These are phyloP conservation scores for Astragalus glycyphyllos DNA, from an alignment of 306 rosid genomes.

Conservation along the genomic window DNA sequence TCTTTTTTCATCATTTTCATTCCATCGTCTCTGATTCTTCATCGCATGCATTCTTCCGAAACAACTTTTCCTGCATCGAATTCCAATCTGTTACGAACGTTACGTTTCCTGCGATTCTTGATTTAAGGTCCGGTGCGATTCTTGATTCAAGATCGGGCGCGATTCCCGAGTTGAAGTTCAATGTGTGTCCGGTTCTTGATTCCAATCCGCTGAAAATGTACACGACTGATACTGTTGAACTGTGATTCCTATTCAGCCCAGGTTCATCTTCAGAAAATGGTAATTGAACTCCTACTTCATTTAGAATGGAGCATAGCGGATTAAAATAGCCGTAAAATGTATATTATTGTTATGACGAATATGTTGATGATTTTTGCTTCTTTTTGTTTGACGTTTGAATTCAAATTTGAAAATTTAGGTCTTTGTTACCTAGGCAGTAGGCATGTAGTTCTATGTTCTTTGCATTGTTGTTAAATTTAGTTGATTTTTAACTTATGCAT, in stretches of 20 bases:
- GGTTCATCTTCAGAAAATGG: constrained; percentile 45
- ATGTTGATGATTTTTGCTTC: constrained; percentile 1
- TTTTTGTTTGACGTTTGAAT: neutral
- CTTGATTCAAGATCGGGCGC: neutral
- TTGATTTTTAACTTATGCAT: neutral
- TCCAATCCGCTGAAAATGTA: constrained; percentile 22
- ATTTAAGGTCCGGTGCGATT: neutral
- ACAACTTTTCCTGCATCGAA: neutral
- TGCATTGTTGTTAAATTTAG: neutral
- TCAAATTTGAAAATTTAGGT: neutral
- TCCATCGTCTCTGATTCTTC: neutral
- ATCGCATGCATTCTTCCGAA: neutral
- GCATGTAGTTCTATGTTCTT: neutral
- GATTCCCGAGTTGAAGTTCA: neutral
- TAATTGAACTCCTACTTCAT: constrained; percentile 18
- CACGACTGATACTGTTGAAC: constrained; percentile 20
- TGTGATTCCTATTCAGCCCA: constrained; percentile 14
- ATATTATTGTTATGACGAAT: neutral
- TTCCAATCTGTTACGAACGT: neutral
- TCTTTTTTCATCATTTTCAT: constrained; percentile 3
- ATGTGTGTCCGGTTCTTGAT: neutral
- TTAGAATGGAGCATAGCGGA: neutral
- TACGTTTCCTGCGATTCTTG: neutral
- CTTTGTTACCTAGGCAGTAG: neutral
- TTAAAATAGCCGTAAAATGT: neutral